Evolutionary conservation across 371 early-diverging fungal species (phyloP), one percentile per base, ranked within the genome.

Genomic region (Mucor ambiguus): DNA sequence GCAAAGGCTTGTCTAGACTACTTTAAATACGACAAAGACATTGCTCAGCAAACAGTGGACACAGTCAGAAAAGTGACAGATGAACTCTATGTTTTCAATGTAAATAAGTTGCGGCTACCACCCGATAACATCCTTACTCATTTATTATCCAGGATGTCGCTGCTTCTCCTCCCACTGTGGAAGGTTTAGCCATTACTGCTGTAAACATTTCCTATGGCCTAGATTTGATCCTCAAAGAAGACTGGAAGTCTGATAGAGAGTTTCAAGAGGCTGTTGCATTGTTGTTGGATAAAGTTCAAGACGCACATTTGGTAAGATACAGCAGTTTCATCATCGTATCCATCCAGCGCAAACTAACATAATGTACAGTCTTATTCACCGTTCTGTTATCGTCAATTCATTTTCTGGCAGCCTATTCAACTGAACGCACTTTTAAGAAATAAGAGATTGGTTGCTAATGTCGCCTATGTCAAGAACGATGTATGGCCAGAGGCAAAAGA

Each of bases 321-420:
- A 1, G 16, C 5, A 49, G 14, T 28, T 24, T 1, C 11, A n/a
- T n/a, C 10, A 14, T 14, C 11, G 22, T 24, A 35, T 9, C 37
- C 28, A 48, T 48, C 48, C n/a, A 12, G 22, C 8, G n/a, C 10
- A 48, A 28, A 7, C 16, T 55, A 44, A 52, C 24, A 32, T 37
- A 32, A 57, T 0, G 16, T 54, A 33, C 68, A 82, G 82, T 78
- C 77, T 29, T 83, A 83, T 58, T 73, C 79, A 5, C 83, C 83
- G 12, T 80, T 74, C 44, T 83, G 83, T 44, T 83, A 83, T 41
- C 78, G 83, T 28, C 83, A 83, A 58, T 83, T 83, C 37, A 68
- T 83, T 18, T 83, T 83, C 20, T 83, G 83, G 83, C 83, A 83
- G 48, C 80, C 83, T 3, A 83, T 83, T 58, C 83, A 83, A 63